Base-by-base conservation (phyloP, 768 basidiomycete genomes). In the Phanerodontia chrysosporium region DNA sequence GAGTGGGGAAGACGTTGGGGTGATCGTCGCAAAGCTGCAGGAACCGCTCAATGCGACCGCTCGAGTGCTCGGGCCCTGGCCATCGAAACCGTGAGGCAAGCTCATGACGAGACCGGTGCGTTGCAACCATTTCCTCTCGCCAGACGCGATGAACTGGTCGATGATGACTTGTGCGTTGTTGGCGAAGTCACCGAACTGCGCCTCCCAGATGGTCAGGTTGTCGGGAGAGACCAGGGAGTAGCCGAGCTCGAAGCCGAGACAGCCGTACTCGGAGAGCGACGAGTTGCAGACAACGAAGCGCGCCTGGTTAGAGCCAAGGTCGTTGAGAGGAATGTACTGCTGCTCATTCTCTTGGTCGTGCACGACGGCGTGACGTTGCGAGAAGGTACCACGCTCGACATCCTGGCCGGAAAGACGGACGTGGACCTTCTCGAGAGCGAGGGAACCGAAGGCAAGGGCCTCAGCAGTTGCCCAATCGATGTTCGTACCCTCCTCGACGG, bases 391-490 rank as follows among this genome's bases (percentile, higher is more conserved):
- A 70, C 96, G 90, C 75, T 99, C 96, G 55, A 98, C 96, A 71
- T 99, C 96, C 75, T 99, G 97, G 29, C 96, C 96, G 0, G 95
- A 97, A 1, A 99, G 79, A 62, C 96, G 91, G 49, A 99, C 90
- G 71, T 98, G 95, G 52, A 88, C 89, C 66, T 91, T 91, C 74
- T 98, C 95, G 44, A 97, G 80, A 10, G 91, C 92, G 42, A 99
- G 86, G 5, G 94, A 82, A 59, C 96, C 97, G 67, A 98, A 92
- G 0, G 97, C 97, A 55, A 99, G 86, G 0, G 97, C 94, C 75
- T 99, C 97, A 45, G 97, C 96, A 22, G 96, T 99, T 1, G 96
- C 90, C 94, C 95, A 98, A 74, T 99, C 97, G 66, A 98, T 96
- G 74, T 90, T 89, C 57, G 71, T 78, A 51, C 95, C 97, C 61